Evolutionary conservation across 164 flowering plant species (phyloP).

Genomic region (Dillenia turbinata): DNA sequence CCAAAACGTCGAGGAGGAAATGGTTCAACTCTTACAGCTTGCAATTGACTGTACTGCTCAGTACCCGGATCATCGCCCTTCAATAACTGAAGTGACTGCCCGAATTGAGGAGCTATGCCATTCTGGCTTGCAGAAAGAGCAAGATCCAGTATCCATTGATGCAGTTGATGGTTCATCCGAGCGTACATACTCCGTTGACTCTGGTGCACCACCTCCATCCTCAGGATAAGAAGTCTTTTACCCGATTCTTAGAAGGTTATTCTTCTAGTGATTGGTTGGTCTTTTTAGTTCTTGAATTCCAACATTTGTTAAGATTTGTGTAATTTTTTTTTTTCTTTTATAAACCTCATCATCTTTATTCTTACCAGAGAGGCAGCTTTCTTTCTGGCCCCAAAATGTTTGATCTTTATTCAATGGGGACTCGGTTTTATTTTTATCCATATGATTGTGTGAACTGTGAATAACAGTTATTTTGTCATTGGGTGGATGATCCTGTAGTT

Average conservation of each 20-base stretch:
- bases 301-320: too few relatives aligned
- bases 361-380: too few relatives aligned
- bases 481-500: too few relatives aligned
- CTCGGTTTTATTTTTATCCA: too few relatives aligned
- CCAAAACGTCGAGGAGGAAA: slow-evolving; percentile 79
- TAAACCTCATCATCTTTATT: neutral
- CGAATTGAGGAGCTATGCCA: slow-evolving; percentile 61
- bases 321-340: too few relatives aligned
- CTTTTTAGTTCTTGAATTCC: too few relatives aligned
- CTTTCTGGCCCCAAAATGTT: too few relatives aligned
- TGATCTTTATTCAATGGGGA: too few relatives aligned
- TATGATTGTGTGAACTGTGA: too few relatives aligned
- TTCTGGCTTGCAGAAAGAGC: slow-evolving; percentile 22
- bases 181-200: slow-evolving; percentile 15
- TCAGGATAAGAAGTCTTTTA: slow-evolving; percentile 13
- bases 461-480: too few relatives aligned
- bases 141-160: slow-evolving; percentile 15
- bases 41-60: slow-evolving; percentile 69
- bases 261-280: neutral
- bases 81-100: slow-evolving; percentile 53
- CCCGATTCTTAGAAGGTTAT: slow-evolving; percentile 13
- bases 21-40: slow-evolving; percentile 80
- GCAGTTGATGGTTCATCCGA: slow-evolving; percentile 23
- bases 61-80: slow-evolving; percentile 79
- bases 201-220: slow-evolving; percentile 7